Conservation (phyloP, 257 asterid genomes). For the Rehmannia glutinosa region DNA sequence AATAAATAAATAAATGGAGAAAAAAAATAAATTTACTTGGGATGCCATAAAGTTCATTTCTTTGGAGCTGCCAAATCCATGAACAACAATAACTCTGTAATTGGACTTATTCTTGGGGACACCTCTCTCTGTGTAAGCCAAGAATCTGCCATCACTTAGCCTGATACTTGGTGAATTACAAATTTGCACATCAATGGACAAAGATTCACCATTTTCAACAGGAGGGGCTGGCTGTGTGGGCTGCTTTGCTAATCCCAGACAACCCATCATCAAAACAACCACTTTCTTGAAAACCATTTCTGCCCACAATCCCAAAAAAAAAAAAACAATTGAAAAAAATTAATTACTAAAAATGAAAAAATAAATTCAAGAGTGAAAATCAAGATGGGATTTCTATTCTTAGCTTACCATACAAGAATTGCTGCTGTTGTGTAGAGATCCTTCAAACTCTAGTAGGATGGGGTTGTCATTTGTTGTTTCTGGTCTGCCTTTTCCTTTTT, state of each 20-base stretch:
- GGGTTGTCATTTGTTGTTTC: too few species aligned
- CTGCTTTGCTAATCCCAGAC: slow-evolving; percentile 64
- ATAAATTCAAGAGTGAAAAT: too few species aligned
- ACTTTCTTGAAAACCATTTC: slow-evolving; percentile 74
- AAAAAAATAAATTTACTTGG: slow-evolving; percentile 37
- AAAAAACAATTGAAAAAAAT: not conserved
- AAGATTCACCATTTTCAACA: slow-evolving; percentile 28
- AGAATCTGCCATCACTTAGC: slow-evolving; percentile 78
- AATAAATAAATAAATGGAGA: slow-evolving; percentile 4
- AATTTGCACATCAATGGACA: slow-evolving; percentile 17
- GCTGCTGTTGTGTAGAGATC: too few species aligned
- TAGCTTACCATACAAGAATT: too few species aligned
- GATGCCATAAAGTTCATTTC: slow-evolving; percentile 85
- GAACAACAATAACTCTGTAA: slow-evolving; percentile 63
- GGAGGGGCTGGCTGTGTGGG: slow-evolving; percentile 38
- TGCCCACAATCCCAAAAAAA: slow-evolving; percentile 2
- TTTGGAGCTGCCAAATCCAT: slow-evolving; percentile 90
- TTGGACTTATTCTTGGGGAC: slow-evolving; percentile 61
- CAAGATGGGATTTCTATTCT: too few species aligned
- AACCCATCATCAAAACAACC: slow-evolving; percentile 65
- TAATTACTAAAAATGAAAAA: too few species aligned
- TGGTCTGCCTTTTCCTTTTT: too few species aligned
- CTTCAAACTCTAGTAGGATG: too few species aligned
- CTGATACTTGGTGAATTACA: slow-evolving; percentile 39
- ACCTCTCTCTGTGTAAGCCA: slow-evolving; percentile 87